Evolutionary conservation across 2,329 filamentous ascomycete genomes (phyloP).

Genomic region (Colletotrichum tropicale): DNA sequence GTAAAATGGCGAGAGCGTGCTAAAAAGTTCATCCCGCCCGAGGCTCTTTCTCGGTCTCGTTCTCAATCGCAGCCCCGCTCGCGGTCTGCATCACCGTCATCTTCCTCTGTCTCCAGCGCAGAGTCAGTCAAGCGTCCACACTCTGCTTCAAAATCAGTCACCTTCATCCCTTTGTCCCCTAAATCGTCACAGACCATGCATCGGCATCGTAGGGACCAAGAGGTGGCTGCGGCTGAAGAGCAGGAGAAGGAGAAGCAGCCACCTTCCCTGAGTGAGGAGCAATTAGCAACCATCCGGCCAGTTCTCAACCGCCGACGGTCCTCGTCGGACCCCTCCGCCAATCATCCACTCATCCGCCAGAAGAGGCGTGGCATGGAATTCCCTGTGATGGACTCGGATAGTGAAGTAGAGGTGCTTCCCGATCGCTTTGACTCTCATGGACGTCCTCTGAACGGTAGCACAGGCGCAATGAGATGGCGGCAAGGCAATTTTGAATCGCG

Average conservation of each 20-base stretch:
- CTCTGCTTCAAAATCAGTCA: constrained; percentile 43
- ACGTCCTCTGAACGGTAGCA: constrained; percentile 36
- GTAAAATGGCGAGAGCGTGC: constrained; percentile 26
- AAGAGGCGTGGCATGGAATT: constrained; percentile 18
- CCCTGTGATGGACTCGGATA: constrained; percentile 30
- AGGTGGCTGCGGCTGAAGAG: constrained; percentile 25
- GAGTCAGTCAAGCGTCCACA: constrained; percentile 4
- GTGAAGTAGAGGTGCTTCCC: constrained; percentile 48
- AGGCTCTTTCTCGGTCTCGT: neutral
- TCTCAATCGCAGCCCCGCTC: constrained; percentile 4
- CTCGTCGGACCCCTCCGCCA: constrained; percentile 37
- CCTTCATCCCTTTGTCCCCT: constrained; percentile 54
- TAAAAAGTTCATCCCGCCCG: constrained; percentile 3
- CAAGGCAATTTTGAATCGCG: constrained; percentile 47
- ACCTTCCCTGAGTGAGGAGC: constrained; percentile 14
- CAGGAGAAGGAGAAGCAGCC: constrained; percentile 6
- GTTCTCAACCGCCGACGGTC: constrained; percentile 27
- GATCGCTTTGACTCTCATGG: constrained; percentile 53
- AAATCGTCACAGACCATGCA: constrained; percentile 51
- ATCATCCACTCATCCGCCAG: constrained; percentile 24
- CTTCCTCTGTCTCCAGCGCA: constrained; percentile 11
- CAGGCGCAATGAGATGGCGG: constrained; percentile 31
- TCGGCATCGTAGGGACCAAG: constrained; percentile 41
- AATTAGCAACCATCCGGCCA: constrained; percentile 20
- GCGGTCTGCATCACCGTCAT: neutral